A percentile compares a stretch with the other conserved stretches of the same genome.
These are phyloP conservation scores for Corynespora cassiicola DNA, from an alignment of 2,329 filamentous ascomycete genomes.

Conservation along the genomic window DNA sequence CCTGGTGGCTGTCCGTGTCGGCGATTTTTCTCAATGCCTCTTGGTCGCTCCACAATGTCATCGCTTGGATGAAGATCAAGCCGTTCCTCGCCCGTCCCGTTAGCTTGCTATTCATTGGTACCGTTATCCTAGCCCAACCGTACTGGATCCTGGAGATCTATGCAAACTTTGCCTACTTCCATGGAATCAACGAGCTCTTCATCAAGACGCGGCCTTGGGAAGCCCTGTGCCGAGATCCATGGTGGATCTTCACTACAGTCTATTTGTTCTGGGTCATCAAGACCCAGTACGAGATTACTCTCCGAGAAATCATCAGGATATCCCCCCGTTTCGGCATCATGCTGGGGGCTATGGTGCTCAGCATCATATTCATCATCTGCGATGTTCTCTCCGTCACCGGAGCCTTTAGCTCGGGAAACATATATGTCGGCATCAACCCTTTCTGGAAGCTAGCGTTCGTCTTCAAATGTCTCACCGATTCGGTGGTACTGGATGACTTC, in stretches of 20 bases:
- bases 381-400: slow-evolving; percentile 67
- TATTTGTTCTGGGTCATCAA: slow-evolving; percentile 70
- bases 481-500: slow-evolving; percentile 72
- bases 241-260: slow-evolving; percentile 70
- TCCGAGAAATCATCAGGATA: slow-evolving; percentile 64
- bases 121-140: slow-evolving; percentile 64
- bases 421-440: slow-evolving; percentile 65
- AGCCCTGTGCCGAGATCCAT: slow-evolving; percentile 68
- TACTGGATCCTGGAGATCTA: slow-evolving; percentile 72
- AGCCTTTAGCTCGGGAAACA: slow-evolving; percentile 46
- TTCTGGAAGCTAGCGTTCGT: slow-evolving; percentile 71
- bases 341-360: slow-evolving; percentile 66
- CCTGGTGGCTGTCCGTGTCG: slow-evolving; percentile 68
- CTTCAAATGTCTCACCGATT: slow-evolving; percentile 72
- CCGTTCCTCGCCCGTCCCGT: slow-evolving; percentile 62
- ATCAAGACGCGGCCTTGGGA: slow-evolving; percentile 64
- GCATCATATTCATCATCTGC: slow-evolving; percentile 65
- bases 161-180: slow-evolving; percentile 69
- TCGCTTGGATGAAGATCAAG: slow-evolving; percentile 71
- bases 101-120: slow-evolving; percentile 64
- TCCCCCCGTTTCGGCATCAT: slow-evolving; percentile 71
- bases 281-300: slow-evolving; percentile 64
- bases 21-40: slow-evolving; percentile 68
- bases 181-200: slow-evolving; percentile 61
- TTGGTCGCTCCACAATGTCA: slow-evolving; percentile 70